These are phyloP conservation scores for Hericium coralloides DNA, from an alignment of 768 basidiomycete species.

Conservation along the genomic window DNA sequence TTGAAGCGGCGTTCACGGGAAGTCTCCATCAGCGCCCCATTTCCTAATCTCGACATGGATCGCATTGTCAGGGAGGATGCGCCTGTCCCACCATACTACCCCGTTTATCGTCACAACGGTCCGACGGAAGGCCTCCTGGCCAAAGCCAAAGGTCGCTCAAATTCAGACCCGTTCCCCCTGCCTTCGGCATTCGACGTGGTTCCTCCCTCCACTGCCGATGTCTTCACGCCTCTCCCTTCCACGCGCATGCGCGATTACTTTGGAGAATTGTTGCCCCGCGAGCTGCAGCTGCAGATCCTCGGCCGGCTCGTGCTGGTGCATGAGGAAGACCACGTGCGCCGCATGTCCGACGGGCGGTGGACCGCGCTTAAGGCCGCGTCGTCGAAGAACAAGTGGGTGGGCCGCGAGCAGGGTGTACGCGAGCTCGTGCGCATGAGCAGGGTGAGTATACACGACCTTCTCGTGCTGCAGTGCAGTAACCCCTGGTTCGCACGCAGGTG, in stretches of 20 bases:
- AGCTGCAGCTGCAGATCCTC: constrained; percentile 58
- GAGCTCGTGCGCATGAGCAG: constrained; percentile 74
- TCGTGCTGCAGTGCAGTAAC: not conserved
- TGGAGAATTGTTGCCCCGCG: constrained; percentile 61
- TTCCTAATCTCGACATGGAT: constrained; percentile 6
- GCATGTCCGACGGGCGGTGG: constrained; percentile 43
- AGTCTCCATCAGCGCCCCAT: constrained; percentile 13
- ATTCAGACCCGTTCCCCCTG: constrained; percentile 55
- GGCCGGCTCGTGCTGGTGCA: constrained; percentile 45
- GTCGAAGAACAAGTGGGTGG: constrained; percentile 63
- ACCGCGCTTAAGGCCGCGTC: constrained; percentile 42
- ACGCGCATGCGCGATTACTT: constrained; percentile 46
- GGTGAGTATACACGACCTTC: constrained; percentile 37
- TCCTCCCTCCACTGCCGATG: constrained; percentile 38
- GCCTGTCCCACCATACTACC: constrained; percentile 6
- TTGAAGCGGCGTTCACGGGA: constrained; percentile 20
- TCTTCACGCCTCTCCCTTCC: constrained; percentile 41
- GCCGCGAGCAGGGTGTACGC: constrained; percentile 60
- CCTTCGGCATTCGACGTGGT: constrained; percentile 40
- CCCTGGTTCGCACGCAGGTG: constrained; percentile 38
- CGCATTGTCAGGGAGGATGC: not conserved
- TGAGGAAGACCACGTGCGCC: constrained; percentile 45
- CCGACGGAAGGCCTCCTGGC: constrained; percentile 18
- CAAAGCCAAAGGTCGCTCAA: constrained; percentile 48
- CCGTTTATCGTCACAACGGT: constrained; percentile 12